Evolutionary conservation across 352 stramenopile species (phyloP).

Genomic region (Phytophthora podocarpi): DNA sequence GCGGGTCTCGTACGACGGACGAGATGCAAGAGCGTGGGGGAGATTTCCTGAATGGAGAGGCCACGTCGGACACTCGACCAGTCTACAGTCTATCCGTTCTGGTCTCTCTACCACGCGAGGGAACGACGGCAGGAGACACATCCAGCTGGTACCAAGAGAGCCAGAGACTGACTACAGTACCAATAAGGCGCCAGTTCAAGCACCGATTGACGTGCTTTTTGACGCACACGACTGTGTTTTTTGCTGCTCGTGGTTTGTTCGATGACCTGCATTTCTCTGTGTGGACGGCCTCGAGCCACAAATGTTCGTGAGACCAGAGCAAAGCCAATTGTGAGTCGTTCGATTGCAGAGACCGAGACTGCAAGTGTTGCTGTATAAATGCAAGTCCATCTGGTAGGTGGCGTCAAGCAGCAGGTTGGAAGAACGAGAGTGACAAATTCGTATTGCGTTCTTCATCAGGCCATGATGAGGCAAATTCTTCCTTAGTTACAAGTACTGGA

Average conservation of each 20-base stretch:
- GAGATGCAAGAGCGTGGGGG: slow-evolving; percentile 37
- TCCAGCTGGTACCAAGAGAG: slow-evolving; percentile 32
- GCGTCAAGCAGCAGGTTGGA: slow-evolving; percentile 16
- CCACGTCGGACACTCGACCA: not conserved
- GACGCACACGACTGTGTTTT: slow-evolving; percentile 8
- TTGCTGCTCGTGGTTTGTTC: slow-evolving; percentile 37
- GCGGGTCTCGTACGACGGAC: slow-evolving; percentile 14
- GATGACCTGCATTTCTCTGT: slow-evolving; percentile 25
- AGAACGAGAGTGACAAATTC: too few species aligned
- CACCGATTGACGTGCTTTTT: slow-evolving; percentile 9
- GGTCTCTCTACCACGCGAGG: slow-evolving; percentile 35
- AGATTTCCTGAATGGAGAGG: slow-evolving; percentile 42
- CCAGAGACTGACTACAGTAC: slow-evolving; percentile 11
- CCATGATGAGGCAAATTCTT: too few species aligned
- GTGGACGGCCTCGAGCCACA: slow-evolving; percentile 5
- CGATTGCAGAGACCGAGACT: slow-evolving; percentile 24
- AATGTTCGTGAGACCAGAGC: slow-evolving; percentile 24
- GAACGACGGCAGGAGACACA: slow-evolving; percentile 20
- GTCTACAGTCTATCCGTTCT: not conserved
- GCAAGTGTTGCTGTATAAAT: slow-evolving; percentile 17
- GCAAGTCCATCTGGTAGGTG: slow-evolving; percentile 1
- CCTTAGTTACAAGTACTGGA: too few species aligned
- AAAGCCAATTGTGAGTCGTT: slow-evolving; percentile 13
- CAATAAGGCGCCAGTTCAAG: slow-evolving; percentile 6
- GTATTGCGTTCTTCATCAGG: too few species aligned